Evolutionary conservation across 495 filamentous ascomycete genomes (phyloP), one percentile per base, ranked within the genome.

Genomic region (Podospora anserina): DNA sequence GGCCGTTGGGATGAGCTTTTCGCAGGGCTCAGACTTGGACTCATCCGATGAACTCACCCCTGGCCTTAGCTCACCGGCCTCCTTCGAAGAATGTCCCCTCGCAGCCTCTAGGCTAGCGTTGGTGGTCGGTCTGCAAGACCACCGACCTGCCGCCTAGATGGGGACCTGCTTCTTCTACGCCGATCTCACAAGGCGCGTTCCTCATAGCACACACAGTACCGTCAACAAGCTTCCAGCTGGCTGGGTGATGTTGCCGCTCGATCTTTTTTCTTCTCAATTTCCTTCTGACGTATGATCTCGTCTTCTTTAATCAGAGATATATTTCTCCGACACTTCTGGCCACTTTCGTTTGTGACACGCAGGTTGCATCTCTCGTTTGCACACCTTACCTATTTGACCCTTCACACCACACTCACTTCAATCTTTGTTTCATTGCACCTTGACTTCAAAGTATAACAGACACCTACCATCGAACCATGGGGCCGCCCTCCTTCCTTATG

Each of bases 181-280:
- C 18, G 61, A 63, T 63, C 61, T 18, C 61, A 32, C 61, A 63
- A n/a, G 27, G 61, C 61, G 28, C 30, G 27, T 63, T n/a, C 30
- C 15, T 44, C 32, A 49, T 49, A 32, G 61, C 20, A 19, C 32
- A 32, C 32, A 49, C 20, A 32, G 34, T 44, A 32, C n/a, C 32
- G 30, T 63, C 61, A 63, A 39, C 34, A 63, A 63, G 61, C 61
- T 49, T 63, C 61, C 16, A 63, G 30, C 61, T 63, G 61, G 13
- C 30, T 63, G 18, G 61, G 32, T 44, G 61, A 63, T 44, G n/a
- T 61, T 27, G 59, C 28, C 61, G 61, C 61, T 63, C 61, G 61
- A 63, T 39, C 61, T 63, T 63, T 23, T 44, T 63, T 63, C 18
- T 16, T 16, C 30, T 4, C 30, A 32, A 11, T 63, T 63, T 19